Evolutionary conservation across 1,284 basidiomycete genomes (phyloP).

Genomic region (Phellopilus nigrolimitatus): DNA sequence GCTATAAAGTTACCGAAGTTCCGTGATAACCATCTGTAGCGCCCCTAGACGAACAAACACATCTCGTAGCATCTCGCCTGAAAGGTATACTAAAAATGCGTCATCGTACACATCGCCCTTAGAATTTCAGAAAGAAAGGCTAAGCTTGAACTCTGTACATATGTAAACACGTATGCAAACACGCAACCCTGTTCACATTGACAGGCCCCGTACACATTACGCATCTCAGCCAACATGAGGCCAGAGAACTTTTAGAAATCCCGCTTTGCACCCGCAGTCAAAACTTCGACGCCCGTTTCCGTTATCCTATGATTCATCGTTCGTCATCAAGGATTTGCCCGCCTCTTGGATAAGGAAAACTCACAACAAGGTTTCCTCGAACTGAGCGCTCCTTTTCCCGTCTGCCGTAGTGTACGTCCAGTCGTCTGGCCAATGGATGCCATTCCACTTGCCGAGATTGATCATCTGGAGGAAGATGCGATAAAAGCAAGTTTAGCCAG

Average conservation of each 20-base stretch:
- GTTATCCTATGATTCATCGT: conserved; percentile 63
- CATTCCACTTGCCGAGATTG: conserved; percentile 75
- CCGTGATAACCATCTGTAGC: conserved; percentile 20
- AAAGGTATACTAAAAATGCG: conserved; percentile 9
- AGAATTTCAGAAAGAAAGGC: conserved; percentile 15
- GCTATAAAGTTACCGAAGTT: conserved; percentile 20
- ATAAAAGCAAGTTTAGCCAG: conserved; percentile 21
- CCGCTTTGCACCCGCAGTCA: conserved; percentile 61
- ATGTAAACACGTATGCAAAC: conserved; percentile 9
- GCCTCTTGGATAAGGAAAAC: conserved; percentile 31
- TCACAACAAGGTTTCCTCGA: conserved; percentile 90
- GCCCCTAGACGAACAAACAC: not conserved
- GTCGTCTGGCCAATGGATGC: conserved; percentile 82
- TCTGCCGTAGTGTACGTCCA: conserved; percentile 94
- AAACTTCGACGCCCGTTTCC: conserved; percentile 84
- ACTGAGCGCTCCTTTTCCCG: conserved; percentile 88
- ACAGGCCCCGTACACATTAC: conserved; percentile 4
- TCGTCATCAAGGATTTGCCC: conserved; percentile 15
- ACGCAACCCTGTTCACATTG: not conserved
- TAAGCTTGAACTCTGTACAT: conserved; percentile 17
- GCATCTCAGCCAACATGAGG: conserved; percentile 9
- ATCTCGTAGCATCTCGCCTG: not conserved
- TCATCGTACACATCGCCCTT: conserved; percentile 17
- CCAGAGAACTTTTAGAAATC: conserved; percentile 28
- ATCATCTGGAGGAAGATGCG: conserved; percentile 65